Evolutionary conservation across 2,329 filamentous ascomycete species (phyloP).

Genomic region (Scleromitrula shiraiana): DNA sequence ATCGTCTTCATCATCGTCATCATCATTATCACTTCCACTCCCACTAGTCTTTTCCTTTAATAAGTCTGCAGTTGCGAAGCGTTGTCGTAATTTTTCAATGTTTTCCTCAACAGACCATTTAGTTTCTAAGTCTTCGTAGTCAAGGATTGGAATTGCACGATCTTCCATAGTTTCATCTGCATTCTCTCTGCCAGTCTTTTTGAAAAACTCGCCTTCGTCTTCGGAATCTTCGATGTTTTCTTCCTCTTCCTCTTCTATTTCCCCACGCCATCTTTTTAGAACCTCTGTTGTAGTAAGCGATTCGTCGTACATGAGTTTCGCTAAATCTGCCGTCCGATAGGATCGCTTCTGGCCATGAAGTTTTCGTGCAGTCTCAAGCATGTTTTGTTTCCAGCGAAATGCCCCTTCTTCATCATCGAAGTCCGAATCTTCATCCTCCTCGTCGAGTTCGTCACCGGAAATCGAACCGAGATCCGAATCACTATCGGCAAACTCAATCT

Average conservation of each 20-base stretch:
- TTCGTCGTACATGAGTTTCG: constrained; percentile 82
- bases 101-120: constrained; percentile 81
- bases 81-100: constrained; percentile 62
- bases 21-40: constrained; percentile 36
- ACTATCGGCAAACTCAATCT: constrained; percentile 88
- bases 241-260: constrained; percentile 49
- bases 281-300: constrained; percentile 68
- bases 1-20: constrained; percentile 38
- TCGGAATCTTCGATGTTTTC: constrained; percentile 50
- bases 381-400: constrained; percentile 80
- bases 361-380: constrained; percentile 64
- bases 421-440: constrained; percentile 42
- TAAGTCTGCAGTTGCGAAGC: constrained; percentile 68
- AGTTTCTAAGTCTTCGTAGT: constrained; percentile 71
- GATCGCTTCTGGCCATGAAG: constrained; percentile 62
- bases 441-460: constrained; percentile 47
- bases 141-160: constrained; percentile 66
- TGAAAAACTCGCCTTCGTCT: constrained; percentile 55
- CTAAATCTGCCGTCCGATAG: constrained; percentile 75
- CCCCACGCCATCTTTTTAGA: constrained; percentile 71
- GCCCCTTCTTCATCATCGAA: constrained; percentile 43
- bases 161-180: constrained; percentile 69
- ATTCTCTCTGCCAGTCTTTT: constrained; percentile 53
- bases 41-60: constrained; percentile 47
- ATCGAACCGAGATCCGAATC: constrained; percentile 93